These are phyloP conservation scores for Heimioporus sp. DNA, from an alignment of 768 basidiomycete genomes.

Conservation along the genomic window DNA sequence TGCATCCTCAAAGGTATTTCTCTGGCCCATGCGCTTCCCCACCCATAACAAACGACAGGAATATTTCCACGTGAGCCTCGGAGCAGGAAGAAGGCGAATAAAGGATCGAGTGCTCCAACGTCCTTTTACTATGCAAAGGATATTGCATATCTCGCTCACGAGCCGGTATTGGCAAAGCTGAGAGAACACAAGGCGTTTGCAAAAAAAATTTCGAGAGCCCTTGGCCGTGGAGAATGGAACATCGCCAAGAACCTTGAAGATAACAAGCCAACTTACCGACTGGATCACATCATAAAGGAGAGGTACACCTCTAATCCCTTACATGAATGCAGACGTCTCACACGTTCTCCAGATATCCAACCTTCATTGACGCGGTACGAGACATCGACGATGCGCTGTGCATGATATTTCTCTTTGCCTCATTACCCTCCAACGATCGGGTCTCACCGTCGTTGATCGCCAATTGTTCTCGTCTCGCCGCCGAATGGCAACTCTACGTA, in stretches of 20 bases:
- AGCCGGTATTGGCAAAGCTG: slow-evolving; percentile 89
- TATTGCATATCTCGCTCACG: slow-evolving; percentile 95
- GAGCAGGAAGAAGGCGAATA: slow-evolving; percentile 91
- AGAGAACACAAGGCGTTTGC: slow-evolving; percentile 98
- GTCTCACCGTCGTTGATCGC: slow-evolving; percentile 82
- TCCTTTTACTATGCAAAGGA: slow-evolving; percentile 99
- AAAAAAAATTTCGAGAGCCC: slow-evolving; percentile 89
- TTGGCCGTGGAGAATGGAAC: slow-evolving; percentile 94
- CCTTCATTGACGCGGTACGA: slow-evolving; percentile 91
- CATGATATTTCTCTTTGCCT: slow-evolving; percentile 91
- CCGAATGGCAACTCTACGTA: slow-evolving; percentile 96
- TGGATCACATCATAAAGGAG: slow-evolving; percentile 98
- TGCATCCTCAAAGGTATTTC: slow-evolving; percentile 92
- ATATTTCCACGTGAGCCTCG: slow-evolving; percentile 97
- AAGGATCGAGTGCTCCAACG: slow-evolving; percentile 94
- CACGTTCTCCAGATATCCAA: slow-evolving; percentile 73
- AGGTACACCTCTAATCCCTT: slow-evolving; percentile 50
- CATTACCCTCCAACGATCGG: slow-evolving; percentile 81
- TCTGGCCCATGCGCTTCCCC: slow-evolving; percentile 2
- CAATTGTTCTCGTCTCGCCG: slow-evolving; percentile 85
- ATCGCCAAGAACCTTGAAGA: slow-evolving; percentile 92
- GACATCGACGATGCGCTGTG: slow-evolving; percentile 98
- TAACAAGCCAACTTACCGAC: slow-evolving; percentile 83
- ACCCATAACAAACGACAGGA: slow-evolving; percentile 45
- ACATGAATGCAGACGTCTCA: slow-evolving; percentile 1